These are phyloP conservation scores for Calonectria pseudoturangicola DNA, from an alignment of 2,329 filamentous ascomycete species.

Conservation along the genomic window DNA sequence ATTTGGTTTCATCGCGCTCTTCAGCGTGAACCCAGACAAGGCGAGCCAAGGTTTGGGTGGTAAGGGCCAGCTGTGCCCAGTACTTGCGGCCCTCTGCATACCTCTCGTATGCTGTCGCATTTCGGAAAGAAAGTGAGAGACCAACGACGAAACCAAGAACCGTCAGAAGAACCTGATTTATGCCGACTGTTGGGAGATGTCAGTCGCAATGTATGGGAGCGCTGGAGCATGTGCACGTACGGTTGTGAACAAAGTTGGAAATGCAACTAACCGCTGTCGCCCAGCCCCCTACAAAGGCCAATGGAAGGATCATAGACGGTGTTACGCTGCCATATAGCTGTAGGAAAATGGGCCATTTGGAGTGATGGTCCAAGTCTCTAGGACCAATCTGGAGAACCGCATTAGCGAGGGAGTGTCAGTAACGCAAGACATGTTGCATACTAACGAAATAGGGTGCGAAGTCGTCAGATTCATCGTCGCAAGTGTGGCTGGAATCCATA, in stretches of 20 bases:
- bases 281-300: constrained; percentile 78
- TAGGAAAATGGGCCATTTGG: constrained; percentile 84
- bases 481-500: background rate
- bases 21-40: constrained; percentile 88
- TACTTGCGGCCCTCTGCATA: constrained; percentile 78
- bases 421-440: background rate
- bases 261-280: constrained; percentile 78
- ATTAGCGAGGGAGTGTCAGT: background rate
- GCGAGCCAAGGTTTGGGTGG: constrained; percentile 80
- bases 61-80: constrained; percentile 76
- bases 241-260: constrained; percentile 64
- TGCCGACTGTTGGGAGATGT: constrained; percentile 30
- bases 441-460: background rate
- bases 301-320: constrained; percentile 82
- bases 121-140: constrained; percentile 83
- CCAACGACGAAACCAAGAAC: constrained; percentile 87
- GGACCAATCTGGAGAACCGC: constrained; percentile 66
- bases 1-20: constrained; percentile 70
- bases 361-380: constrained; percentile 81
- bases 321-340: constrained; percentile 84
- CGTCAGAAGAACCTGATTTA: constrained; percentile 74
- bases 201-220: background rate
- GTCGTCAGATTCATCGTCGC: background rate
- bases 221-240: constrained; percentile 38
- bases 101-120: constrained; percentile 84